Conservation (phyloP, 495 filamentous ascomycete genomes). For the Copromyces sp. region DNA sequence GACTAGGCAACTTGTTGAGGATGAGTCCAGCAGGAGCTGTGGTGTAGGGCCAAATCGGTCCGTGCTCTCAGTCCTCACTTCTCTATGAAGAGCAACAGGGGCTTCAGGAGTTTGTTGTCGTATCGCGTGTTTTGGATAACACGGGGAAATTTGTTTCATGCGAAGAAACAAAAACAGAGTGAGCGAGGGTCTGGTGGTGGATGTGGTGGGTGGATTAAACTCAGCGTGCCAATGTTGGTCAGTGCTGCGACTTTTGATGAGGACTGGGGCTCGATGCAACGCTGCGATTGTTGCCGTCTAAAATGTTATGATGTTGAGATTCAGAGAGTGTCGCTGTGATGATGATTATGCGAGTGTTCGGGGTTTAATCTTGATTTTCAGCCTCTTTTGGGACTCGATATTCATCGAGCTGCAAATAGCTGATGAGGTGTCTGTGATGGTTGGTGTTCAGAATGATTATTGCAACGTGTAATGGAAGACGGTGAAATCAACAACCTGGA, state of each 20-base stretch:
- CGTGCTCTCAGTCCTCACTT: not conserved
- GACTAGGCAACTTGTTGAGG: not conserved
- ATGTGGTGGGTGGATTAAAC: not conserved
- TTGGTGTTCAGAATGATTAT: not conserved
- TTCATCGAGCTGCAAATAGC: not conserved
- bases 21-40: not conserved
- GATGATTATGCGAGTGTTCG: not conserved
- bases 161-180: not conserved
- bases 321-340: not conserved
- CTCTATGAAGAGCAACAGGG: not conserved
- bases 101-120: not conserved
- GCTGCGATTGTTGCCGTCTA: not conserved
- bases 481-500: not conserved
- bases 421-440: not conserved
- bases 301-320: not conserved
- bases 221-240: not conserved
- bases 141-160: not conserved
- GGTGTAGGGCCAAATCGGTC: not conserved
- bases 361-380: not conserved
- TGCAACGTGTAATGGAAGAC: not conserved
- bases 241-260: not conserved
- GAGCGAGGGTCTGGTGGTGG: not conserved
- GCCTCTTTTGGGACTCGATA: not conserved
- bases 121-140: not conserved
- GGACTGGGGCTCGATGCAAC: not conserved